phyloP scores from a whole-genome alignment of 2,329 filamentous ascomycete genomes.

The Aureobasidium sp. region DNA sequence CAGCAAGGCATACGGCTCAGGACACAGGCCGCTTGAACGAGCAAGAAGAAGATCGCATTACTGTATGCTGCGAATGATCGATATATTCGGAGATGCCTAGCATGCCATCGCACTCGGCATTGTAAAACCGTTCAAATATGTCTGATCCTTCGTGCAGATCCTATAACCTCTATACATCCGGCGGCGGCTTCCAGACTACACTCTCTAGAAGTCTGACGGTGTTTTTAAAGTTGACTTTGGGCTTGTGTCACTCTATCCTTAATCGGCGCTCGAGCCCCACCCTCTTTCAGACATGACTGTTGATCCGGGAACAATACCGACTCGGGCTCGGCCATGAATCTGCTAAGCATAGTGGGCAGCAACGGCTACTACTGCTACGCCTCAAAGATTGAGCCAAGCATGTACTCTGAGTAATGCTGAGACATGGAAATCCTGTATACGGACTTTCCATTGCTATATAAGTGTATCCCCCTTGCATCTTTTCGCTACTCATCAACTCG shows the following conservation, averaged over 20 bases:
- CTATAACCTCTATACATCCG: not conserved
- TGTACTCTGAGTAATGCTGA: not conserved
- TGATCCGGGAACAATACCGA: not conserved
- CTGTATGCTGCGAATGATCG: no score
- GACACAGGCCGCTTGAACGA: not conserved
- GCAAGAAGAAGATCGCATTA: not conserved
- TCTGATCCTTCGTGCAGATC: not conserved
- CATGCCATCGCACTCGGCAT: not conserved
- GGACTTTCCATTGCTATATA: not conserved
- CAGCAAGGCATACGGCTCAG: no score
- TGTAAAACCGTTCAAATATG: not conserved
- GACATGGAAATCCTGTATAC: not conserved
- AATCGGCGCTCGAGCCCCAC: not conserved
- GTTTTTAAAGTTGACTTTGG: not conserved
- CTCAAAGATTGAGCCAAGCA: not conserved
- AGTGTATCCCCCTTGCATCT: not conserved
- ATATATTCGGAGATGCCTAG: not conserved
- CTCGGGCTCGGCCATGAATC: not conserved
- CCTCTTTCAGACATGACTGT: not conserved
- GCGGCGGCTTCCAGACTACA: not conserved
- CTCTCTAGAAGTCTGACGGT: not conserved
- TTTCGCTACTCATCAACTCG: slow-evolving; percentile 3
- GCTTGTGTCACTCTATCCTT: slow-evolving; percentile 5
- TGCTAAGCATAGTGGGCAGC: not conserved
- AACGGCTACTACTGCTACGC: slow-evolving; percentile 3